Conservation (phyloP, 192 early-diverging fungal species). For the Rhizoclosmatium globosum region DNA sequence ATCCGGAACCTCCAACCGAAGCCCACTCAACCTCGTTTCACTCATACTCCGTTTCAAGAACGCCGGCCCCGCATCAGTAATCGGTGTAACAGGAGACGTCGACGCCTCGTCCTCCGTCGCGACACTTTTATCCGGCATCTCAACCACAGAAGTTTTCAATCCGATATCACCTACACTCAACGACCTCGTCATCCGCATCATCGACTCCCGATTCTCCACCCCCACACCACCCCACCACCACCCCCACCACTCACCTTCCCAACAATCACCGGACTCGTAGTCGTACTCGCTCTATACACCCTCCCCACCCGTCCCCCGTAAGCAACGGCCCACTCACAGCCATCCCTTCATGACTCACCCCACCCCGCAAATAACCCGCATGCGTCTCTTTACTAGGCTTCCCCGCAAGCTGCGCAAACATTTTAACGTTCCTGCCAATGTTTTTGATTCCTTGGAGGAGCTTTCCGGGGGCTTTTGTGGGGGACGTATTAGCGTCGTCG, state of each 20-base stretch:
- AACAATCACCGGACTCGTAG: neutral
- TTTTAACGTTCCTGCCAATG: conserved; percentile 22
- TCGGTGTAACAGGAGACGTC: neutral
- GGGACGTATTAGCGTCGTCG: neutral
- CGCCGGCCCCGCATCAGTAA: neutral
- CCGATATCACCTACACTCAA: neutral
- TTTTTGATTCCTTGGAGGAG: conserved; percentile 21
- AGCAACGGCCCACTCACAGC: no score
- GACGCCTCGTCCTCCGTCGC: no score
- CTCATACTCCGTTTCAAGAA: conserved; percentile 1
- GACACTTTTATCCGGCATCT: no score
- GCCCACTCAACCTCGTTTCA: conserved; percentile 3
- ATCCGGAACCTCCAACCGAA: neutral
- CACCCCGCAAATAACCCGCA: no score
- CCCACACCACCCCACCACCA: neutral
- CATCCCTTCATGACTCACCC: no score
- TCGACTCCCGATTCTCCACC: neutral
- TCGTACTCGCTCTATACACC: neutral
- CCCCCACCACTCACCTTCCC: neutral
- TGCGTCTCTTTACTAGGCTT: neutral
- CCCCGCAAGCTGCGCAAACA: neutral
- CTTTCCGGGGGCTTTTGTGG: neutral
- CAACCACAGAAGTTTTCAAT: no score
- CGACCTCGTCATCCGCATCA: neutral
- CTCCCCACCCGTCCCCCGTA: neutral